phyloP scores from a whole-genome alignment of 192 early-diverging fungal genomes.

The Linnemannia schmuckeri region DNA sequence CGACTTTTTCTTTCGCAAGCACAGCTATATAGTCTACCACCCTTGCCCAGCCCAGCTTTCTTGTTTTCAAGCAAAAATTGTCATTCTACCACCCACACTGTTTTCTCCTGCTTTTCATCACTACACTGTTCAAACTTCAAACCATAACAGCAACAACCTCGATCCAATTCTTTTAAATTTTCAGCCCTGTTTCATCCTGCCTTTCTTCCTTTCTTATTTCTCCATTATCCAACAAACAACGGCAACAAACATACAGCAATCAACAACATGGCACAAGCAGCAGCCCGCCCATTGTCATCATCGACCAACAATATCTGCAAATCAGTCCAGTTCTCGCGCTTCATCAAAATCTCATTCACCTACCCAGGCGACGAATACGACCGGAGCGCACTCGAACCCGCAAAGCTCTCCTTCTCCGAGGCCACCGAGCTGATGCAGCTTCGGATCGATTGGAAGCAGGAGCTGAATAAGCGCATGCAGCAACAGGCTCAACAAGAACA shows the following conservation, averaged over 20 bases:
- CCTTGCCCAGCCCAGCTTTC: background rate
- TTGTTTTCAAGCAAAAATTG: background rate
- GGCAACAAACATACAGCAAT: background rate
- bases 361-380: slow-evolving; percentile 60
- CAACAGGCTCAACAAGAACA: slow-evolving; percentile 36
- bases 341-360: slow-evolving; percentile 55
- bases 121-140: background rate
- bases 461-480: slow-evolving; percentile 46
- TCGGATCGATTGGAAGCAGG: slow-evolving; percentile 52
- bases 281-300: slow-evolving; percentile 19
- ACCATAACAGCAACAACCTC: background rate
- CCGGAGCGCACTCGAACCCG: slow-evolving; percentile 54
- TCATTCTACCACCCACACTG: background rate
- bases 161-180: background rate
- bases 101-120: background rate
- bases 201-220: background rate
- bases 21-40: background rate
- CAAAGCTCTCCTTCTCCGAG: slow-evolving; percentile 54
- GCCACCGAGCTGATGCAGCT: slow-evolving; percentile 53
- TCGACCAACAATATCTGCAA: slow-evolving; percentile 26
- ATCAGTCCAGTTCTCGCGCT: slow-evolving; percentile 58
- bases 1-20: background rate
- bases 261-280: slow-evolving; percentile 20
- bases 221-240: background rate
- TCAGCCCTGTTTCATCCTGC: background rate